Base-by-base conservation (phyloP, 371 early-diverging fungal species). In the Haplosporangium sp. region DNA sequence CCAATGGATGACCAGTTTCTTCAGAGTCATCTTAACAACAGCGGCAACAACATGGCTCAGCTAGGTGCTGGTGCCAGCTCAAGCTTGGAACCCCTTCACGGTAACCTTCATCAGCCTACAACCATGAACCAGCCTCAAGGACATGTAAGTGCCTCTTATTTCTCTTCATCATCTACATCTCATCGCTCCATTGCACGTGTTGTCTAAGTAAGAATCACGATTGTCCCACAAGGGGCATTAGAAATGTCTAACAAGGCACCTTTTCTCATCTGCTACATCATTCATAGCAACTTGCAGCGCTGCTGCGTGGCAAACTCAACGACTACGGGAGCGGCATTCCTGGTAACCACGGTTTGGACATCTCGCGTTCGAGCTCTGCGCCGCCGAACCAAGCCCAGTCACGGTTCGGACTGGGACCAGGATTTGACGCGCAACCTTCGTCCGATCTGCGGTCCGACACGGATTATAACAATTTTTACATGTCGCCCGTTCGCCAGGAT, bases 81-180 rank as follows among this genome's bases (percentile, higher is more conserved):
- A 20, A 55, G 60, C 57, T 47, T 58, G 36, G 67, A 59, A 54
- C 43, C 43, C 52, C 46, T 52, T 40, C 59, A 67, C 18, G 64
- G 69, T 59, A 72, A 68, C 29, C 51, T 79, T 42, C 80, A 79
- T 66, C 80, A 79, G 52, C 80, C 80, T 47, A 45, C 80, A 6
- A 79, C 73, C 59, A 73, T 79, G 80, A 73, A 69, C 29, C 77
- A 76, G 12, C 75, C 65, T 2, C 79, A 79, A 68, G 80, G 80
- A 55, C 80, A 79, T 63, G 80, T 79, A 69, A 63, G 52, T 29
- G 13, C 29, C 29, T 29, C 29, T 29, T 29, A 29, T 29, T 29
- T 29, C 29, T 29, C 29, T 29, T 29, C 29, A 29, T 29, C 29
- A 29, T 29, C 29, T 29, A 29, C 29, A 29, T 29, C 29, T 29